Percentiles rank a stretch among this genome's conserved stretches.
These are phyloP conservation scores for Annulohypoxylon bovei DNA, from an alignment of 495 filamentous ascomycete species.

Conservation along the genomic window DNA sequence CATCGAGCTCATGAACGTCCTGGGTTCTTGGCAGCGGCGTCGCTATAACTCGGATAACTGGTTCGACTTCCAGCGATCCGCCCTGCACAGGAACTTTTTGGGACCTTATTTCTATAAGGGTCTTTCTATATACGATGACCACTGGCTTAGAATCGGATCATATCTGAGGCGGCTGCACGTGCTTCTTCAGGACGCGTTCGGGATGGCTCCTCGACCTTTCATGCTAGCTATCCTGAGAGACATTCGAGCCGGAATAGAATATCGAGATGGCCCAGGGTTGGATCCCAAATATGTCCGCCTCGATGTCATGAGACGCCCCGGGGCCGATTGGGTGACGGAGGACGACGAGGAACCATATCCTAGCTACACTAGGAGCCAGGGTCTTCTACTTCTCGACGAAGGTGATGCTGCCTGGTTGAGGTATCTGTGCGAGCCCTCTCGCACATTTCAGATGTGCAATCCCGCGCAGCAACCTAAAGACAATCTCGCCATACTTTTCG, in stretches of 20 bases:
- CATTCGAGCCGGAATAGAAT: constrained; percentile 40
- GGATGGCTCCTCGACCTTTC: constrained; percentile 40
- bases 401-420: constrained; percentile 42
- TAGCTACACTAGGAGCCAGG: neutral
- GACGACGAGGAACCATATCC: no score
- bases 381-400: constrained; percentile 33
- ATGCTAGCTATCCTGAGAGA: constrained; percentile 42
- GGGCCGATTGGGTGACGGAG: constrained; percentile 9
- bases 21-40: constrained; percentile 39
- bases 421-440: constrained; percentile 41
- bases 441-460: constrained; percentile 31
- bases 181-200: constrained; percentile 22
- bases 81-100: constrained; percentile 36
- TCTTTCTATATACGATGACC: constrained; percentile 38
- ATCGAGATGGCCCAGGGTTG: neutral
- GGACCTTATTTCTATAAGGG: constrained; percentile 37
- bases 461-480: constrained; percentile 17
- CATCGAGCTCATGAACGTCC: constrained; percentile 16
- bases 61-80: constrained; percentile 29
- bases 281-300: constrained; percentile 11
- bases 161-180: constrained; percentile 35
- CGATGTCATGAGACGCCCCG: constrained; percentile 34
- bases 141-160: constrained; percentile 43
- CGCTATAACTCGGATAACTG: constrained; percentile 30
- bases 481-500: constrained; percentile 40